These are phyloP conservation scores for Plantago coronopus DNA, from an alignment of 305 asterid genomes.

Conservation along the genomic window DNA sequence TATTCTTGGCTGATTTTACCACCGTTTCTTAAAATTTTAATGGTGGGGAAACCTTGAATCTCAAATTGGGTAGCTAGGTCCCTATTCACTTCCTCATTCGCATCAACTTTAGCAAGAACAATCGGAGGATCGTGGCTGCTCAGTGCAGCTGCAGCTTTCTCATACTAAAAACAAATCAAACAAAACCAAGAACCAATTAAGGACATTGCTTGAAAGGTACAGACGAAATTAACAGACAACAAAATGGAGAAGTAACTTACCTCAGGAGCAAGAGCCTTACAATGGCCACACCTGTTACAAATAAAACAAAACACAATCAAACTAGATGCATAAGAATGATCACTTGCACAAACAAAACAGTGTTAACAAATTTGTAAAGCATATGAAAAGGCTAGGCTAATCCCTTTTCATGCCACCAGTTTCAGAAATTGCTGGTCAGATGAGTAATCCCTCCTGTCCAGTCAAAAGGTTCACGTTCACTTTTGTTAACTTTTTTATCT, in stretches of 20 bases:
- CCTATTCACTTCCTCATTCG: constrained; percentile 50
- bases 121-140: constrained; percentile 70
- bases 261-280: constrained; percentile 77
- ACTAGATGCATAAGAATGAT: too few species aligned
- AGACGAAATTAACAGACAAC: neutral
- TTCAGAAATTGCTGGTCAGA: too few species aligned
- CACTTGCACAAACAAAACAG: too few species aligned
- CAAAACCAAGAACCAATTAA: constrained; percentile 8
- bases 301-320: constrained; percentile 11
- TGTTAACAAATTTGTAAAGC: too few species aligned
- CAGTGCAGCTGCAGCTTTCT: constrained; percentile 67
- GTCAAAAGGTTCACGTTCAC: too few species aligned
- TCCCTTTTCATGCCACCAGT: too few species aligned
- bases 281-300: constrained; percentile 74
- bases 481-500: too few species aligned
- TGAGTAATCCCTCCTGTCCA: too few species aligned
- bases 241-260: constrained; percentile 26
- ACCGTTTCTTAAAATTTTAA: constrained; percentile 69
- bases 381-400: too few species aligned
- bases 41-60: constrained; percentile 69
- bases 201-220: constrained; percentile 1
- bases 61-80: constrained; percentile 48
- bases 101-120: constrained; percentile 74
- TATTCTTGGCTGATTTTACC: constrained; percentile 59
- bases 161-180: constrained; percentile 43